Evolutionary conservation across 2,329 filamentous ascomycete genomes (phyloP), one percentile per base, ranked within the genome.

Genomic region (Podosphaera leucotricha): DNA sequence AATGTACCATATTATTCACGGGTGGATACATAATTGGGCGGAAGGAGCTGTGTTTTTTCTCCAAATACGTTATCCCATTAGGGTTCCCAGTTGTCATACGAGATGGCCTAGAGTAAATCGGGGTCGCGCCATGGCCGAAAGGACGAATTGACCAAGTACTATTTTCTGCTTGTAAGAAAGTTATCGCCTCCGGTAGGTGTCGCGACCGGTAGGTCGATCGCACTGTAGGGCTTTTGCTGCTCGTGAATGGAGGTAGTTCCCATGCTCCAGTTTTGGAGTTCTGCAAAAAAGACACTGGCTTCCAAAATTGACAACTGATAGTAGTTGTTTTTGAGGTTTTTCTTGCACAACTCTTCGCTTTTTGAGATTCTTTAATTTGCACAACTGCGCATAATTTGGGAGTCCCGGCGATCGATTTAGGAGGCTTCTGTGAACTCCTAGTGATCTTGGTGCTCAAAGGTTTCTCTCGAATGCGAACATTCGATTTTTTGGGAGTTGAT

Each of bases 61-160:
- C 46, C 20, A 52, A 42, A 46, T 56, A 56, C 11, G 39, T 18
- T 11, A 46, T 36, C 2, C 43, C 38, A 20, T 38, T 38, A 2
- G 49, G 48, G 39, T 52, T 54, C 7, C 51, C 53, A 38, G 51
- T 46, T 4, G 47, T 46, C 46, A 50, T 45, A 18, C 53, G 51
- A 41, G 46, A 39, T 30, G 55, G 55, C 43, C 54, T 46, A 4
- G 52, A 44, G 42, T 48, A 53, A 6, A 58, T 55, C 13, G 56
- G 53, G 13, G 50, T 50, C 3, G 52, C 54, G 22, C 56, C 57
- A 49, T 59, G 56, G 13, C 57, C 56, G 44, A 51, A 55, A 15
- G 54, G 50, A 42, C 53, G 47, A 21, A 52, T 39, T 33, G 47
- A 52, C 57, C 57, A 59, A 22, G 56, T 43, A 13, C 54, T 53